phyloP scores from a whole-genome alignment of 1,284 basidiomycete species.

The Earliella scabrosa region DNA sequence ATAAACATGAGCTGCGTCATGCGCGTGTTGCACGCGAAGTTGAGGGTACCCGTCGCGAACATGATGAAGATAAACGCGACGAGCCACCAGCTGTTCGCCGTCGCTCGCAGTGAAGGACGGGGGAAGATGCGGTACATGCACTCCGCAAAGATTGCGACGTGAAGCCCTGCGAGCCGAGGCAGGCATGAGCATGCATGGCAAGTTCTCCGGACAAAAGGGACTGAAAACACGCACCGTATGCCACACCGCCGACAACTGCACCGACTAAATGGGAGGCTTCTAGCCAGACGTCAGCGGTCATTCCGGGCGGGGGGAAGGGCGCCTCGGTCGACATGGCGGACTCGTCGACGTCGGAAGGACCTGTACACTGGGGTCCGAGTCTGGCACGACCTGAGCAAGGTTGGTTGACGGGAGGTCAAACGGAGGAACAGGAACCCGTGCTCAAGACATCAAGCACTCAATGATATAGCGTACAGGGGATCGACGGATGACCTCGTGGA shows the following conservation, averaged over 20 bases:
- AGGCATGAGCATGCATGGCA: no score
- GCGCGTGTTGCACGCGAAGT: slow-evolving; percentile 27
- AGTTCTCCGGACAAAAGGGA: no score
- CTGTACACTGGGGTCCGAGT: no score
- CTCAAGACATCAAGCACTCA: no score
- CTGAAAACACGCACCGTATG: slow-evolving; percentile 31
- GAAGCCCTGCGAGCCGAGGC: slow-evolving; percentile 4
- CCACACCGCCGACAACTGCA: slow-evolving; percentile 32
- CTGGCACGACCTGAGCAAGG: no score
- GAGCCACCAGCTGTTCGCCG: not conserved
- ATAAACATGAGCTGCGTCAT: slow-evolving; percentile 37
- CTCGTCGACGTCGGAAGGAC: not conserved
- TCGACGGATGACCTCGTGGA: no score
- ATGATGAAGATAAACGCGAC: slow-evolving; percentile 25
- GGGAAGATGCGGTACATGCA: slow-evolving; percentile 19
- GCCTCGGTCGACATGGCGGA: not conserved
- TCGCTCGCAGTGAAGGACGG: slow-evolving; percentile 10
- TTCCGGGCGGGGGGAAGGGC: slow-evolving; percentile 16
- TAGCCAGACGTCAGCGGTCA: slow-evolving; percentile 30
- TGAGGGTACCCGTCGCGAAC: slow-evolving; percentile 34
- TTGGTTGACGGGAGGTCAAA: no score
- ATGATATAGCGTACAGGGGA: no score
- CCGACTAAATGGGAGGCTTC: slow-evolving; percentile 38
- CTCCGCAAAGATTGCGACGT: slow-evolving; percentile 17
- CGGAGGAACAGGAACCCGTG: no score